phyloP scores from a whole-genome alignment of 164 flowering plant genomes.

The Macadamia tetraphylla region DNA sequence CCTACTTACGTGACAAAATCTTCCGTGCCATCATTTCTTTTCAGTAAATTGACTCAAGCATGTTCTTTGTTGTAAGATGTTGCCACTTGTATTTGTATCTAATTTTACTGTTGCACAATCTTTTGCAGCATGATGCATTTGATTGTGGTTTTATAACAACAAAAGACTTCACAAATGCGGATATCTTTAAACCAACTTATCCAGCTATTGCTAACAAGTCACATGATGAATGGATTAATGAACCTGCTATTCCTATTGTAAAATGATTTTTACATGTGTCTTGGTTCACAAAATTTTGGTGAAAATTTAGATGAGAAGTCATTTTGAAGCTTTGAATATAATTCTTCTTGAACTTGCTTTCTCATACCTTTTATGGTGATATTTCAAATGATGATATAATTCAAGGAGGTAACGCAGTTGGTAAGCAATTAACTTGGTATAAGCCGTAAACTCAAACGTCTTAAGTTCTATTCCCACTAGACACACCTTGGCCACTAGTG shows the following conservation, averaged over 20 bases:
- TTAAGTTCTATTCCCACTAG: too few relatives aligned
- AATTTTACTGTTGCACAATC: neutral
- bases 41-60: too few relatives aligned
- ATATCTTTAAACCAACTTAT: conserved; percentile 93
- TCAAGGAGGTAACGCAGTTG: too few relatives aligned
- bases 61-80: neutral
- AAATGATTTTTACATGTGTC: too few relatives aligned
- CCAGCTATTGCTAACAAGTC: conserved; percentile 92
- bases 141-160: conserved; percentile 91
- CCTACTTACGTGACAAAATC: neutral
- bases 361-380: neutral
- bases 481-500: too few relatives aligned
- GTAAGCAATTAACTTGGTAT: too few relatives aligned
- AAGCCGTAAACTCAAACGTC: too few relatives aligned
- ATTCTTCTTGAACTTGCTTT: neutral
- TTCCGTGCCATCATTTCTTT: neutral
- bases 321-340: neutral
- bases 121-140: conserved; percentile 64
- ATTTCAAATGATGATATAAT: neutral
- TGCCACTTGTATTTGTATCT: neutral
- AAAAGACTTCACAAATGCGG: conserved; percentile 96
- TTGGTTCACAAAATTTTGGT: too few relatives aligned
- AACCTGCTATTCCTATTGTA: conserved; percentile 89
- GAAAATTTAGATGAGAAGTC: too few relatives aligned
- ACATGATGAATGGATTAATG: conserved; percentile 65